These are phyloP conservation scores for Acephala macrosclerotiorum DNA, from an alignment of 2,329 filamentous ascomycete species.

Conservation along the genomic window DNA sequence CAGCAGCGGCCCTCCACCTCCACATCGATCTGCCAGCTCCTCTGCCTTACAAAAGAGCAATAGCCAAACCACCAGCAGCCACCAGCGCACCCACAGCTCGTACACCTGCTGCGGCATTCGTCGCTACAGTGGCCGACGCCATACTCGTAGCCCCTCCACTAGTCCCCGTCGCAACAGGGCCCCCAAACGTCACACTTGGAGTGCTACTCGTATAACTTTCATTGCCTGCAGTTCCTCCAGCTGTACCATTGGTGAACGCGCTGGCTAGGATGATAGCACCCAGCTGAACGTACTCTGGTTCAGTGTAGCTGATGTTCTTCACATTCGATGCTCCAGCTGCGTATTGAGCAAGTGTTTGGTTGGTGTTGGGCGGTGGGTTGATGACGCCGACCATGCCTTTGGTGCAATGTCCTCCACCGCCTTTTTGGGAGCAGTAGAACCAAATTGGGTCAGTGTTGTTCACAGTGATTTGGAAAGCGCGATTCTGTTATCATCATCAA, in stretches of 20 bases:
- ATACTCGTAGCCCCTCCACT: background rate
- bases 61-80: background rate
- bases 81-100: background rate
- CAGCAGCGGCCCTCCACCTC: too few relatives aligned
- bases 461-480: constrained; percentile 5
- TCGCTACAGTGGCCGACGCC: background rate
- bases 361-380: background rate
- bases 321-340: background rate
- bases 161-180: background rate
- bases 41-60: background rate
- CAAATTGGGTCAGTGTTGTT: constrained; percentile 14
- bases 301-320: background rate
- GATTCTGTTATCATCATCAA: background rate
- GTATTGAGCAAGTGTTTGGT: background rate
- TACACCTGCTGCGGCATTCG: background rate
- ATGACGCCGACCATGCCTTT: constrained; percentile 2
- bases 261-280: background rate
- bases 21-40: too few relatives aligned
- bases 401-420: background rate
- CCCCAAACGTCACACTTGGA: background rate
- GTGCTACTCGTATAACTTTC: background rate
- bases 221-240: background rate
- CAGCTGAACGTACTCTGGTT: background rate
- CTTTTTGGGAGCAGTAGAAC: constrained; percentile 14
- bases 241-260: background rate